These are phyloP conservation scores for Cicer bijugum DNA, from an alignment of 306 rosid genomes.

Conservation along the genomic window DNA sequence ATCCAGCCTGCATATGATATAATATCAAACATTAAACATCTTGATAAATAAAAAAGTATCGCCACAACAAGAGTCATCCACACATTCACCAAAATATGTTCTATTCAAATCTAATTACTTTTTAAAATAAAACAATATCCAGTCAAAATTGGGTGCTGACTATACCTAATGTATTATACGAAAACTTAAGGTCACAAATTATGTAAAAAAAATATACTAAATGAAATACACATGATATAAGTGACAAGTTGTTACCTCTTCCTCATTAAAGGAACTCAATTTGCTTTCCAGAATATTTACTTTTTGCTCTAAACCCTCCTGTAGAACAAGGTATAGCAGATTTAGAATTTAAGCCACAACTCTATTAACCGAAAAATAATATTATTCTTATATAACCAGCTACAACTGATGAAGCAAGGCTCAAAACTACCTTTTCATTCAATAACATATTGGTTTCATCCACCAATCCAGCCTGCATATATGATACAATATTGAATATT, in stretches of 20 bases:
- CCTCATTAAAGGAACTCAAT: conserved; percentile 46
- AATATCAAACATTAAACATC: conserved; percentile 16
- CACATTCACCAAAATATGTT: conserved; percentile 30
- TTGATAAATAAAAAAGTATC: conserved; percentile 23
- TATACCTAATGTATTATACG: conserved; percentile 26
- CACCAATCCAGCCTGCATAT: conserved; percentile 55
- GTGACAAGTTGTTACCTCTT: conserved; percentile 58
- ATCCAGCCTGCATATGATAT: conserved; percentile 53
- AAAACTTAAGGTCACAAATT: conserved; percentile 17
- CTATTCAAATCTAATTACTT: conserved; percentile 48
- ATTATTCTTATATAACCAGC: conserved; percentile 3
- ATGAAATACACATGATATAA: conserved; percentile 18
- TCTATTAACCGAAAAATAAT: background rate
- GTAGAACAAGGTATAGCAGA: conserved; percentile 41
- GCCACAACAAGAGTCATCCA: conserved; percentile 24
- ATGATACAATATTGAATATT: conserved; percentile 35
- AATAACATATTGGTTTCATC: conserved; percentile 51
- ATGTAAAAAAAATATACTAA: conserved; percentile 19
- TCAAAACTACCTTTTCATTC: conserved; percentile 54
- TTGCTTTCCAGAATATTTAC: conserved; percentile 59
- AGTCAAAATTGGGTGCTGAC: background rate
- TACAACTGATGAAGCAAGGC: conserved; percentile 24
- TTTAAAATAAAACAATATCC: background rate
- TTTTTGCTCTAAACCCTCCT: conserved; percentile 67
- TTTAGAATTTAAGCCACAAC: conserved; percentile 41